Evolutionary conservation across 352 stramenopile genomes (phyloP).

Genomic region (Phytophthora crassamura): DNA sequence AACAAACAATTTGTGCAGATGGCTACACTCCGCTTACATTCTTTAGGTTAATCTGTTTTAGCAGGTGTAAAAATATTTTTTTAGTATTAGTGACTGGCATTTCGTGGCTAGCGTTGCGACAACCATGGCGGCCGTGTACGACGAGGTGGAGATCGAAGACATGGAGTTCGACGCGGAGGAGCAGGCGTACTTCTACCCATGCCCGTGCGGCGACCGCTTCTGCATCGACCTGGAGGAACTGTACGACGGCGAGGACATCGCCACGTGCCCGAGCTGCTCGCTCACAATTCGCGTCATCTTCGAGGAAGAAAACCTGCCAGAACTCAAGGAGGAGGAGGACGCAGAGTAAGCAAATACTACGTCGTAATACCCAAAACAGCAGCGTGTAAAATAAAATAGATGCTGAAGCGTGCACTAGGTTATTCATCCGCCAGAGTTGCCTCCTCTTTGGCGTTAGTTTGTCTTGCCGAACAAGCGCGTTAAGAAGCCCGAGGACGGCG

Average conservation of each 20-base stretch:
- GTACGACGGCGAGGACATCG: slow-evolving; percentile 97
- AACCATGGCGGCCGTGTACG: slow-evolving; percentile 92
- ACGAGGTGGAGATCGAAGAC: slow-evolving; percentile 99
- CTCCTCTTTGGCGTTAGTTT: slow-evolving; percentile 23
- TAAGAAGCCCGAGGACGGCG: slow-evolving; percentile 50
- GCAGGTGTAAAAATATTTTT: slow-evolving; percentile 19
- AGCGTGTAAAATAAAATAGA: slow-evolving; percentile 28
- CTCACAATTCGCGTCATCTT: slow-evolving; percentile 97
- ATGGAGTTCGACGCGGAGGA: slow-evolving; percentile 96
- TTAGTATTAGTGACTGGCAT: slow-evolving; percentile 13
- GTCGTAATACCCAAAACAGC: background rate
- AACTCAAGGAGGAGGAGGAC: slow-evolving; percentile 65
- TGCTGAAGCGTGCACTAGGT: too few species aligned
- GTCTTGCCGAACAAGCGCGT: slow-evolving; percentile 64
- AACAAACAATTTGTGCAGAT: background rate
- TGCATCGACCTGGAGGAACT: slow-evolving; percentile 88
- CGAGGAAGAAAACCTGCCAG: slow-evolving; percentile 87
- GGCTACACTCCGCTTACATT: slow-evolving; percentile 14
- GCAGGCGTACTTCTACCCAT: slow-evolving; percentile 97
- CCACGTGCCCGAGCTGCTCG: slow-evolving; percentile 96
- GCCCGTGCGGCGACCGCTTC: slow-evolving; percentile 97
- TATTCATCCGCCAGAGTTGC: too few species aligned
- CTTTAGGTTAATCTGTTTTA: slow-evolving; percentile 20
- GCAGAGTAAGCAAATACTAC: slow-evolving; percentile 5
- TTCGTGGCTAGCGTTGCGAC: slow-evolving; percentile 19